phyloP scores from a whole-genome alignment of 768 basidiomycete species.

The Podaxis sp. region DNA sequence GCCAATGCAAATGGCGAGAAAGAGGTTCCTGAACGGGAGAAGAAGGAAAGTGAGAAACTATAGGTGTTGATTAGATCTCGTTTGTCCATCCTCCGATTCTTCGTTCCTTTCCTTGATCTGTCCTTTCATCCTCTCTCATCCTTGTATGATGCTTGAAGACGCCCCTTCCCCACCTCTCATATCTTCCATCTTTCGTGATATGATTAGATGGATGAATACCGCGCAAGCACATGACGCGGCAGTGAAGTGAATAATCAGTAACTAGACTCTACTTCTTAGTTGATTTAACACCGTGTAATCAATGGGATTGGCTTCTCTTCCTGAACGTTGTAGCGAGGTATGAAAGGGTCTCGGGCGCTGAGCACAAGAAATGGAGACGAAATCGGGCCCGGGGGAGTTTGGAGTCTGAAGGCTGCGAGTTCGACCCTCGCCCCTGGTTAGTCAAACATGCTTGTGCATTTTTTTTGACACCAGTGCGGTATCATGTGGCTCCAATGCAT shows the following conservation, averaged over 20 bases:
- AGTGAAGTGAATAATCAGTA: too few relatives aligned
- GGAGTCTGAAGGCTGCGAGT: conserved; percentile 61
- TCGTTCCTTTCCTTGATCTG: too few relatives aligned
- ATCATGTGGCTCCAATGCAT: background rate
- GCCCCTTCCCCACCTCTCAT: too few relatives aligned
- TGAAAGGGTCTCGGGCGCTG: too few relatives aligned
- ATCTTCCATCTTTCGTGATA: too few relatives aligned
- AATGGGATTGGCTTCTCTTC: too few relatives aligned
- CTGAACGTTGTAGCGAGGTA: too few relatives aligned
- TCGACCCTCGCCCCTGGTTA: conserved; percentile 71
- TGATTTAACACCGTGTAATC: background rate
- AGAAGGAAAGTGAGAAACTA: conserved; percentile 41
- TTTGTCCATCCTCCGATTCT: too few relatives aligned
- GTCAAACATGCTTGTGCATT: background rate
- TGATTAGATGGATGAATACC: conserved; percentile 22
- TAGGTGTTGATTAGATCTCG: too few relatives aligned
- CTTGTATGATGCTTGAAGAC: conserved; percentile 25
- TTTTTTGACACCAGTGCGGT: background rate
- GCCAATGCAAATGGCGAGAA: conserved; percentile 13
- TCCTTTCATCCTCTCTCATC: too few relatives aligned
- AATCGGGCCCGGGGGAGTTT: background rate
- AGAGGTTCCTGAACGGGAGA: conserved; percentile 29
- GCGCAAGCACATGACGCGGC: background rate
- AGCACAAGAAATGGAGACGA: too few relatives aligned
- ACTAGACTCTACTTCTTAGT: background rate